Percentiles rank a stretch among this genome's conserved stretches.
These are phyloP conservation scores for Halophytophthora polymorphica DNA, from an alignment of 352 stramenopile genomes.

Conservation along the genomic window DNA sequence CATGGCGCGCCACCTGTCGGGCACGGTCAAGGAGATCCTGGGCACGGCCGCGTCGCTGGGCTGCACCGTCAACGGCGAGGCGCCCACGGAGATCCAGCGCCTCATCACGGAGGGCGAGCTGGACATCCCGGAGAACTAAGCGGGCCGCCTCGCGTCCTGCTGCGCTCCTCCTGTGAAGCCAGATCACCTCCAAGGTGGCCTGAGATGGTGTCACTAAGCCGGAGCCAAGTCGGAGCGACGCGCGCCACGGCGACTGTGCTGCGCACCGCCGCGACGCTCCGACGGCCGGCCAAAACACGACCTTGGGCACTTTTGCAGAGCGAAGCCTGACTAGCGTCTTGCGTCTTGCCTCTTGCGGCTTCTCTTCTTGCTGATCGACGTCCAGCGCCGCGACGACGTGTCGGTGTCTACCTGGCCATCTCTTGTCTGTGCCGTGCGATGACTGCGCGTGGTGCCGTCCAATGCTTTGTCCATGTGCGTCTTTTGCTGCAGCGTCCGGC, in stretches of 20 bases:
- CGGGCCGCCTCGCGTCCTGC: constrained; percentile 3
- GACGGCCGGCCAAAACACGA: constrained; percentile 25
- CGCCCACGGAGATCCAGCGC: constrained; percentile 95
- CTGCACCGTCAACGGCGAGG: constrained; percentile 99
- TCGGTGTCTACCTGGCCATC: too few relatives aligned
- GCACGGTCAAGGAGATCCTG: constrained; percentile 99
- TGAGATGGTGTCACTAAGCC: constrained; percentile 7
- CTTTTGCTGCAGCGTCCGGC: background rate
- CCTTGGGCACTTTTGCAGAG: constrained; percentile 29
- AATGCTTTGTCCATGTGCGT: constrained; percentile 7
- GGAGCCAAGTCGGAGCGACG: constrained; percentile 4
- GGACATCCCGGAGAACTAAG: constrained; percentile 97
- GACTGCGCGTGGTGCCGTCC: too few relatives aligned
- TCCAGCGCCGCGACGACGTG: constrained; percentile 11
- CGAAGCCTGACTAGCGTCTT: constrained; percentile 15
- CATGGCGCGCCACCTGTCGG: constrained; percentile 94
- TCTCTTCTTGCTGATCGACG: too few relatives aligned
- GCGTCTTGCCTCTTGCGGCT: constrained; percentile 1
- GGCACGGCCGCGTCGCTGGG: constrained; percentile 98
- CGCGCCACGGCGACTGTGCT: background rate
- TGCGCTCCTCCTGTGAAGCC: constrained; percentile 7
- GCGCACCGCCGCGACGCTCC: background rate
- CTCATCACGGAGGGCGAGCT: constrained; percentile 96
- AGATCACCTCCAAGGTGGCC: constrained; percentile 7
- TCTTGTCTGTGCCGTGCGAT: too few relatives aligned